phyloP scores from a whole-genome alignment of 2,329 filamentous ascomycete species.

The Exophiala sp. region DNA sequence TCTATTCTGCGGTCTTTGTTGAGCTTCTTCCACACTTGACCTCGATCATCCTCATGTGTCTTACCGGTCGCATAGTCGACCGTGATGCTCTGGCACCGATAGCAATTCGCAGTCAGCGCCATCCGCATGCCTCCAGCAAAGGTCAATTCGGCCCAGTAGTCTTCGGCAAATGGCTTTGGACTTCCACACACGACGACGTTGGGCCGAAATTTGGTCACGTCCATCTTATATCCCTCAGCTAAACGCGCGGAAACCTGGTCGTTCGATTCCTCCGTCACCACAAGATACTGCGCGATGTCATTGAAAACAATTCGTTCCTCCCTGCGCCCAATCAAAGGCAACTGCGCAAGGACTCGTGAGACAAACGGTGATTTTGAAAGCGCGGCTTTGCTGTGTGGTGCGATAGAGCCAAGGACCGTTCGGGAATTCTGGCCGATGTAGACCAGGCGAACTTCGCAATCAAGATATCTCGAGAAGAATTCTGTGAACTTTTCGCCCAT shows the following conservation, averaged over 20 bases:
- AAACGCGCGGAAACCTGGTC: constrained; percentile 19
- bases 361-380: constrained; percentile 2
- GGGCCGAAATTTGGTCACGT: constrained; percentile 31
- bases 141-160: constrained; percentile 30
- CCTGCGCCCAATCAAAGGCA: not conserved
- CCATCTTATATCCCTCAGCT: constrained; percentile 24
- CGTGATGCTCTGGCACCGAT: constrained; percentile 28
- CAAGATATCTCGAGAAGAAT: not conserved
- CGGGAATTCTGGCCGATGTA: constrained; percentile 5
- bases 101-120: constrained; percentile 24
- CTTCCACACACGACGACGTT: constrained; percentile 30
- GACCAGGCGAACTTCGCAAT: not conserved
- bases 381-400: constrained; percentile 6
- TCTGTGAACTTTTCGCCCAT: constrained; percentile 4
- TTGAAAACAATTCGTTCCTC: constrained; percentile 13
- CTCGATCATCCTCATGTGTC: constrained; percentile 23
- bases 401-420: constrained; percentile 6
- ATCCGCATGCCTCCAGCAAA: constrained; percentile 3
- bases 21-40: constrained; percentile 29
- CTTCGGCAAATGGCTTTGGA: constrained; percentile 29
- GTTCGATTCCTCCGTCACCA: constrained; percentile 5
- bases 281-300: constrained; percentile 10
- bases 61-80: constrained; percentile 29
- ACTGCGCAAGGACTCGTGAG: constrained; percentile 7
- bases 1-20: constrained; percentile 28